phyloP scores from a whole-genome alignment of 1,139 yeast genomes.

The Groenewaldozyma sp. region DNA sequence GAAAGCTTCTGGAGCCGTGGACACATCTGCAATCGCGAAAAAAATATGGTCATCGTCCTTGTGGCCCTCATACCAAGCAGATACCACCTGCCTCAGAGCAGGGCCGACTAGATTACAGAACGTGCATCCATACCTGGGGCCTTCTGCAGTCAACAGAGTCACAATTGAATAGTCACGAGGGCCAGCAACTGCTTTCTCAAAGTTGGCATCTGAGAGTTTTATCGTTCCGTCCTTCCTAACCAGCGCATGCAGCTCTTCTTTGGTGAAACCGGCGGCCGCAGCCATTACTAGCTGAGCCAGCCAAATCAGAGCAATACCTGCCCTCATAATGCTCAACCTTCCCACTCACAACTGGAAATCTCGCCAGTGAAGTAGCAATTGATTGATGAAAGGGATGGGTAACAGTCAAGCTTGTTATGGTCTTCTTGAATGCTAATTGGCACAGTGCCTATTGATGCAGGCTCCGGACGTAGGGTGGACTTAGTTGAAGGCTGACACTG shows the following conservation, averaged over 20 bases:
- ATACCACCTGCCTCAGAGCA: slow-evolving; percentile 47
- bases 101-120: slow-evolving; percentile 70
- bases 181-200: slow-evolving; percentile 49
- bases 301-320: no score
- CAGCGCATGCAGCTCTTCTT: slow-evolving; percentile 2
- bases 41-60: slow-evolving; percentile 43
- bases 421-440: no score
- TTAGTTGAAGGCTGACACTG: no score
- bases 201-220: slow-evolving; percentile 53
- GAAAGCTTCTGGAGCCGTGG: slow-evolving; percentile 47
- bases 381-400: no score
- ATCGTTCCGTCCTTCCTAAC: slow-evolving; percentile 30
- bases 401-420: no score
- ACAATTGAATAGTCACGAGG: slow-evolving; percentile 64
- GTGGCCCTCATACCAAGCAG: slow-evolving; percentile 48
- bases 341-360: no score
- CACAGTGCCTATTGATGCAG: no score
- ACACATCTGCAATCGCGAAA: slow-evolving; percentile 69
- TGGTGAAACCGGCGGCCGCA: neutral
- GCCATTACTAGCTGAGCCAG: no score
- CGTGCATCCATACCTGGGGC: slow-evolving; percentile 64
- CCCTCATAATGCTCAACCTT: no score
- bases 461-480: no score
- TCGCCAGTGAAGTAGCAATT: no score
- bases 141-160: slow-evolving; percentile 62